phyloP scores from a whole-genome alignment of 139 green algal genomes.

The Ostreobium quekettii region DNA sequence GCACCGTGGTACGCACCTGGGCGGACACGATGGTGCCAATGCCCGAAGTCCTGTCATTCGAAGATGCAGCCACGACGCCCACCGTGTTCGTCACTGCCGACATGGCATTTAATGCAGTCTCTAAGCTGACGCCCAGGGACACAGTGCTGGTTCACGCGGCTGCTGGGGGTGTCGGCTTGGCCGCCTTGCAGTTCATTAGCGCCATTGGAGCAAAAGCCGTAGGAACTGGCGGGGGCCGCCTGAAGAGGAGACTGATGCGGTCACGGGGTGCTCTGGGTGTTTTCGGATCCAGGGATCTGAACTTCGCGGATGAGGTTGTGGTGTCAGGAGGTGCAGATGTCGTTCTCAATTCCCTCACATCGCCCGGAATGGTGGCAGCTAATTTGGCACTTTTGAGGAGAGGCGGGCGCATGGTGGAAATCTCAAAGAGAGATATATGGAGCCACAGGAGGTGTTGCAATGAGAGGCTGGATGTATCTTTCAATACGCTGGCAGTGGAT shows the following conservation, averaged over 20 bases:
- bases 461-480: slow-evolving; percentile 69
- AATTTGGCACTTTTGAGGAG: slow-evolving; percentile 44
- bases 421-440: slow-evolving; percentile 88
- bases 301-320: slow-evolving; percentile 22
- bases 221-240: slow-evolving; percentile 43
- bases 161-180: slow-evolving; percentile 59
- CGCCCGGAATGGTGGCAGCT: slow-evolving; percentile 74
- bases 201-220: slow-evolving; percentile 30
- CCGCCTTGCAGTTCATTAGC: slow-evolving; percentile 46
- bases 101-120: slow-evolving; percentile 18
- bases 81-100: slow-evolving; percentile 52
- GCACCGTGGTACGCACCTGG: slow-evolving; percentile 42
- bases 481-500: slow-evolving; percentile 72
- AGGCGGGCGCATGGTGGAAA: slow-evolving; percentile 66
- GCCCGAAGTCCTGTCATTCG: slow-evolving; percentile 48
- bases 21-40: slow-evolving; percentile 40
- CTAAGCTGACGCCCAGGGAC: slow-evolving; percentile 21
- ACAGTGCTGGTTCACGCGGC: slow-evolving; percentile 48
- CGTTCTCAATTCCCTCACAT: slow-evolving; percentile 82
- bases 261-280: slow-evolving; percentile 28
- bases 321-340: slow-evolving; percentile 34
- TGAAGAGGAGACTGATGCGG: slow-evolving; percentile 52
- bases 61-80: slow-evolving; percentile 48
- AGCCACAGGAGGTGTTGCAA: slow-evolving; percentile 18
- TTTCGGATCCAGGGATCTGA: slow-evolving; percentile 22